Percentiles rank a stretch among this genome's conserved stretches.
Evolutionary conservation across 345 rosid genomes (phyloP).

Genomic region (Dipteronia sinensis): DNA sequence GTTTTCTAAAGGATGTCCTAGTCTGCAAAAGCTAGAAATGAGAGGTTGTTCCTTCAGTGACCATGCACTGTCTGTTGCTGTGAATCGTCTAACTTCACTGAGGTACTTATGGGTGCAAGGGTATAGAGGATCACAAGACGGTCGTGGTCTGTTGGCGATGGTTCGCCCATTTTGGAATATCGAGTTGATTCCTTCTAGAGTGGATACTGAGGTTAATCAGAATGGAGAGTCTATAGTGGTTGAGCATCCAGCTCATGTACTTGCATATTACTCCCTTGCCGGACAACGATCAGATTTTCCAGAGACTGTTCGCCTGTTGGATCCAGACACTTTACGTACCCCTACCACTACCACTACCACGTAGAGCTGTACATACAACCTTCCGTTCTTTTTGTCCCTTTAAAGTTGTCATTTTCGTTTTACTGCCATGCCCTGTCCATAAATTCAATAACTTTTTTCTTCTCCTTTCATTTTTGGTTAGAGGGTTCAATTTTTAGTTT

Average conservation of each 20-base stretch:
- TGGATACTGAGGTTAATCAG: constrained; percentile 26
- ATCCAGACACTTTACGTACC: constrained; percentile 25
- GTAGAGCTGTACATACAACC: constrained; percentile 48
- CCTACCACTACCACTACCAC: too few relatives aligned
- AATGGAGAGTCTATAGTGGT: constrained; percentile 29
- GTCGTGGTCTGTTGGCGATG: constrained; percentile 71
- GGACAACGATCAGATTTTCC: constrained; percentile 93
- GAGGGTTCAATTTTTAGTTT: constrained; percentile 25
- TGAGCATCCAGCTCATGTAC: constrained; percentile 85
- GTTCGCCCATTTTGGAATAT: constrained; percentile 95
- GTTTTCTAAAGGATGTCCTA: constrained; percentile 88
- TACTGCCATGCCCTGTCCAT: constrained; percentile 25
- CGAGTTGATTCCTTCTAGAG: constrained; percentile 75
- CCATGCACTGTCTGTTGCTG: constrained; percentile 70
- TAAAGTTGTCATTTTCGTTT: constrained; percentile 9
- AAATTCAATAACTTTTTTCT: constrained; percentile 19
- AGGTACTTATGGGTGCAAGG: constrained; percentile 99
- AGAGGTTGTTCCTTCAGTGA: constrained; percentile 90
- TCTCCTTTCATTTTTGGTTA: constrained; percentile 6
- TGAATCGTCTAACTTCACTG: constrained; percentile 58
- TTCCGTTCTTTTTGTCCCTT: not conserved
- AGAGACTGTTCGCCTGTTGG: constrained; percentile 54
- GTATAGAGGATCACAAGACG: constrained; percentile 51
- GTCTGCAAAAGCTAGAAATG: constrained; percentile 88
- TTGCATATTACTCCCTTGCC: constrained; percentile 90